These are phyloP conservation scores for Xerocomus spinulosus DNA, from an alignment of 768 basidiomycete species.

Conservation along the genomic window DNA sequence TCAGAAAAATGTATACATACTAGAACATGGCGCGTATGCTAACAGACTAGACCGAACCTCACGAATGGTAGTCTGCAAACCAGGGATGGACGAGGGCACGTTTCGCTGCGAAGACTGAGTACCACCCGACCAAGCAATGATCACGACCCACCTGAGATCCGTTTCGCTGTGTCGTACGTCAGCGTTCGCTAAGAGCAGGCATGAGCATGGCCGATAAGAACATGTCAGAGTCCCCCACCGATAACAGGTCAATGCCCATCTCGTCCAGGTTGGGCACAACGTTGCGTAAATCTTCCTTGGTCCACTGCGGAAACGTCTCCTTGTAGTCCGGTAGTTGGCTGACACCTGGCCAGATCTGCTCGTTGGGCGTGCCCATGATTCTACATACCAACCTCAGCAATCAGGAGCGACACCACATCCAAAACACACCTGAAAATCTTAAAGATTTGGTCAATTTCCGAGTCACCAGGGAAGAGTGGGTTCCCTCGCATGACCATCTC, in stretches of 20 bases:
- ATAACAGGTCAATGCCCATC: constrained; percentile 74
- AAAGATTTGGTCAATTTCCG: constrained; percentile 99
- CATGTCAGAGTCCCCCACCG: constrained; percentile 39
- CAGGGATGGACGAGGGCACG: constrained; percentile 50
- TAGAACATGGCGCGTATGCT: constrained; percentile 23
- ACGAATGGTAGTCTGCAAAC: constrained; percentile 45
- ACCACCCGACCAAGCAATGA: neutral
- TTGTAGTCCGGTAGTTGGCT: constrained; percentile 90
- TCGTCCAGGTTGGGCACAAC: constrained; percentile 71
- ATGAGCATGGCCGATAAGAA: neutral
- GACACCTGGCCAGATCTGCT: constrained; percentile 90
- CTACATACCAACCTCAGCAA: constrained; percentile 38
- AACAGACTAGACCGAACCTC: constrained; percentile 16
- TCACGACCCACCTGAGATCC: constrained; percentile 73
- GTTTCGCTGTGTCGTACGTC: constrained; percentile 84
- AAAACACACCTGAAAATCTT: constrained; percentile 84
- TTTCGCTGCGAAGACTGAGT: constrained; percentile 41
- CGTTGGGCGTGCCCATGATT: constrained; percentile 90
- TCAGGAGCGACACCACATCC: neutral
- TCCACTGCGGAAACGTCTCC: constrained; percentile 95
- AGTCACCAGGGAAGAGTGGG: constrained; percentile 97
- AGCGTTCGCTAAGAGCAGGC: constrained; percentile 48
- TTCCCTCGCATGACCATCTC: constrained; percentile 94
- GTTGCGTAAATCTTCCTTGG: constrained; percentile 61
- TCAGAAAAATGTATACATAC: constrained; percentile 16